Conservation (phyloP, 1,139 yeast genomes). For the Scheffersomyces insectosa region DNA sequence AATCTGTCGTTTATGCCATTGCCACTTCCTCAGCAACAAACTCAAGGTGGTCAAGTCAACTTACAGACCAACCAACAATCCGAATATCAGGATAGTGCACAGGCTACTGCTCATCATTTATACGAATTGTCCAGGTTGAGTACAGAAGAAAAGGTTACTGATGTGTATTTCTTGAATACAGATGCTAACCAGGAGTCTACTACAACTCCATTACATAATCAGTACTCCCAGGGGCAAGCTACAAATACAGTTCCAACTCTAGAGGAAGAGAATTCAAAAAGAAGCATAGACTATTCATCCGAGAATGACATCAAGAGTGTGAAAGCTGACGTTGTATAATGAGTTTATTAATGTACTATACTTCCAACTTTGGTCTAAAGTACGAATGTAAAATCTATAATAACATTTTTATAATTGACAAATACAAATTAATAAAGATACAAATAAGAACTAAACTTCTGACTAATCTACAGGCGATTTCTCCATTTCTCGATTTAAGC, state of each 20-base stretch:
- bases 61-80: not conserved
- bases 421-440: not conserved
- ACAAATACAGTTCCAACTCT: no score
- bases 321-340: not conserved
- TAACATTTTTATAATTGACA: not conserved
- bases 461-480: not conserved
- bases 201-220: no score
- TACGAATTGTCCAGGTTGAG: constrained; percentile 9
- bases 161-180: constrained; percentile 6
- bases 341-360: not conserved
- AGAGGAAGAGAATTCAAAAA: not conserved
- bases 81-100: constrained; percentile 4
- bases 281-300: not conserved
- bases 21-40: not conserved
- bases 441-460: not conserved
- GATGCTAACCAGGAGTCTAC: constrained; percentile 5
- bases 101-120: constrained; percentile 7
- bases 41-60: not conserved
- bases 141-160: constrained; percentile 6
- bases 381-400: not conserved
- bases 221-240: no score
- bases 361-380: not conserved
- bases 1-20: not conserved
- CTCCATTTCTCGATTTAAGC: constrained; percentile 1
- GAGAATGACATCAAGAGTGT: not conserved